Percentiles rank a stretch among this genome's conserved stretches.
Evolutionary conservation across 2,329 filamentous ascomycete species (phyloP).

Genomic region (Rhexocercosporidium sp.): DNA sequence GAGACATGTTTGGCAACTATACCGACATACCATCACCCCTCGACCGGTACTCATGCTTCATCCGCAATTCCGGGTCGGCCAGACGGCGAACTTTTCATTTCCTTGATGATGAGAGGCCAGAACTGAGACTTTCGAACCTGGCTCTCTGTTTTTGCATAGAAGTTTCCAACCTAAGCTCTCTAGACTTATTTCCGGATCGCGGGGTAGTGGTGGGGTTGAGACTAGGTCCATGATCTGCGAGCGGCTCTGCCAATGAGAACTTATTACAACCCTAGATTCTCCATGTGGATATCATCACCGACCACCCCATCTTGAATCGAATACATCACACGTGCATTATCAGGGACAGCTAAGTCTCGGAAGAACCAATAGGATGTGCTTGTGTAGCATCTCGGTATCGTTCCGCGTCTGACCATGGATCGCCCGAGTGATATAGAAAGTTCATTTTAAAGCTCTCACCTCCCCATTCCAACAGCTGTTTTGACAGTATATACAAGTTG

Average conservation of each 20-base stretch:
- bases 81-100: slow-evolving; percentile 1
- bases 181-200: slow-evolving; percentile 11
- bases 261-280: not conserved
- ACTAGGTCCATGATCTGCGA: not conserved
- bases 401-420: slow-evolving; percentile 1
- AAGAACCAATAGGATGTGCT: not conserved
- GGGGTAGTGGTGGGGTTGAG: slow-evolving; percentile 8
- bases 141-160: not conserved
- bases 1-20: not conserved
- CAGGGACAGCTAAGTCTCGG: not conserved
- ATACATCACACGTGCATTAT: slow-evolving; percentile 7
- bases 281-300: not conserved
- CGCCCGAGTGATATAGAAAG: not conserved
- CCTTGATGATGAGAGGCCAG: not conserved
- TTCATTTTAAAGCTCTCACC: not conserved
- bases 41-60: not conserved
- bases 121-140: not conserved
- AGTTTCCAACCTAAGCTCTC: not conserved
- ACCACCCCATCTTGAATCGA: not conserved
- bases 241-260: slow-evolving; percentile 1
- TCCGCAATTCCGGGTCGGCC: slow-evolving; percentile 15
- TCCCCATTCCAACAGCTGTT: not conserved
- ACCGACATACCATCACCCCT: not conserved
- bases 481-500: not conserved
- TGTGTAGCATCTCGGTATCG: not conserved